Percentiles rank a stretch among this genome's conserved stretches.
Conservation (phyloP, 2,329 filamentous ascomycete species). For the Mycosphaerella arachidis region DNA sequence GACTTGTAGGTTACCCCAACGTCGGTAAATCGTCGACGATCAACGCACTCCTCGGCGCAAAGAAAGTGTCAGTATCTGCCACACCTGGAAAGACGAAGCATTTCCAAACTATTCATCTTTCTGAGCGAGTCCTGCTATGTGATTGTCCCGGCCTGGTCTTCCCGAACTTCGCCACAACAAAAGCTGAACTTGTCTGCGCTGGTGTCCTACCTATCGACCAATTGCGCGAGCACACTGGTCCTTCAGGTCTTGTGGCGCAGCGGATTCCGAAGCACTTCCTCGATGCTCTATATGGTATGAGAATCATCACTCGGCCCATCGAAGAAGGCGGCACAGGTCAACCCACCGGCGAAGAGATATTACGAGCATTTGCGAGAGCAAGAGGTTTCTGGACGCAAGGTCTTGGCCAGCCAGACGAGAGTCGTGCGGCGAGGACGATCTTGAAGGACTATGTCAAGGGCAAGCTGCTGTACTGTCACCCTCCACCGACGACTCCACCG, state of each 20-base stretch:
- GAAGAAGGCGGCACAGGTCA: constrained; percentile 91
- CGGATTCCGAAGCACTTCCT: constrained; percentile 84
- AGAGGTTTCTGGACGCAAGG: constrained; percentile 88
- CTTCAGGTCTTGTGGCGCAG: constrained; percentile 73
- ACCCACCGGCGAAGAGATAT: constrained; percentile 78
- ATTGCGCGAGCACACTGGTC: constrained; percentile 85
- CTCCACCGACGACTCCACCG: constrained; percentile 64
- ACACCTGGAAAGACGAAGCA: constrained; percentile 99
- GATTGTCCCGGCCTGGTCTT: constrained; percentile 99
- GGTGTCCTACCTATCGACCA: constrained; percentile 96
- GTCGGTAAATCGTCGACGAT: constrained; percentile 99
- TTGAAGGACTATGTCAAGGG: constrained; percentile 98
- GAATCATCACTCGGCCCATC: constrained; percentile 70
- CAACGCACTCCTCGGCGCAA: constrained; percentile 95
- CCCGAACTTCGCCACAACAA: constrained; percentile 94
- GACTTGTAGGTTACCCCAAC: constrained; percentile 95
- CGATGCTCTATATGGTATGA: constrained; percentile 90
- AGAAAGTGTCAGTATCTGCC: constrained; percentile 96
- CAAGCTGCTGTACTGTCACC: constrained; percentile 87
- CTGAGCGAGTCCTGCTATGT: constrained; percentile 82
- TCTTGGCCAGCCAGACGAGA: constrained; percentile 82
- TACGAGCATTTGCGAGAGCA: constrained; percentile 80
- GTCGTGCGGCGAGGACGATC: constrained; percentile 79
- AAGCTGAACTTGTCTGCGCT: constrained; percentile 92
- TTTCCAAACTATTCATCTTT: constrained; percentile 96